These are phyloP conservation scores for Emergomyces pasteurianus DNA, from an alignment of 2,329 filamentous ascomycete species.

Conservation along the genomic window DNA sequence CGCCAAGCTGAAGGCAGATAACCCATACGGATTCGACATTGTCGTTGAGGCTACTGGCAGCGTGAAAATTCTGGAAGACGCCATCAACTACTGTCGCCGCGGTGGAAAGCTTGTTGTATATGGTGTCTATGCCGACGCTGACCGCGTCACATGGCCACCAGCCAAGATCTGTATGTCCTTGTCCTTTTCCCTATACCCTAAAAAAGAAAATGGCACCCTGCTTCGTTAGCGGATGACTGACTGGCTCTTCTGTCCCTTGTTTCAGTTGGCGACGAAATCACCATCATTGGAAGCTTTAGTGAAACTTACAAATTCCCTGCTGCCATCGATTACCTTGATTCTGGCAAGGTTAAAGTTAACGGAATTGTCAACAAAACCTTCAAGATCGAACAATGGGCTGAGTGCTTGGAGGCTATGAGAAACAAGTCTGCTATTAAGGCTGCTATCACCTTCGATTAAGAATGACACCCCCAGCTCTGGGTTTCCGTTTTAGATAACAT, in stretches of 20 bases:
- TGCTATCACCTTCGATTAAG: slow-evolving; percentile 56
- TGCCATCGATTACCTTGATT: slow-evolving; percentile 41
- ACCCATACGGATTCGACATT: slow-evolving; percentile 63
- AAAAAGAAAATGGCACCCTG: background rate
- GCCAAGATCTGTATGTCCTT: slow-evolving; percentile 53
- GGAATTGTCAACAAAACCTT: slow-evolving; percentile 65
- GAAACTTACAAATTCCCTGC: slow-evolving; percentile 61
- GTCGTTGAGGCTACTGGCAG: slow-evolving; percentile 61
- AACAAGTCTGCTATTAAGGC: slow-evolving; percentile 66
- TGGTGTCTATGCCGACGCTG: slow-evolving; percentile 54
- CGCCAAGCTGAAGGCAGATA: slow-evolving; percentile 48
- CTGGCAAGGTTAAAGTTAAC: slow-evolving; percentile 36
- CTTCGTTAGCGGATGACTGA: slow-evolving; percentile 6
- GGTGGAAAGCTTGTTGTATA: slow-evolving; percentile 63
- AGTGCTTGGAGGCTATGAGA: slow-evolving; percentile 58
- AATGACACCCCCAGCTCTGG: background rate
- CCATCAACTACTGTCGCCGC: slow-evolving; percentile 59
- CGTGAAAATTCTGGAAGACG: slow-evolving; percentile 55
- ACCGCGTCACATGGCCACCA: slow-evolving; percentile 56
- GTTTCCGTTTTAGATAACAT: background rate
- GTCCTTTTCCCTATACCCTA: background rate
- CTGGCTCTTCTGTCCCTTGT: slow-evolving; percentile 7
- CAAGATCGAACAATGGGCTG: slow-evolving; percentile 59
- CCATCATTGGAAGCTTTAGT: slow-evolving; percentile 60
- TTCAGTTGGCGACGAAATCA: slow-evolving; percentile 49